These are phyloP conservation scores for Komagataella pastoris DNA, from an alignment of 805 yeast genomes.

Conservation along the genomic window DNA sequence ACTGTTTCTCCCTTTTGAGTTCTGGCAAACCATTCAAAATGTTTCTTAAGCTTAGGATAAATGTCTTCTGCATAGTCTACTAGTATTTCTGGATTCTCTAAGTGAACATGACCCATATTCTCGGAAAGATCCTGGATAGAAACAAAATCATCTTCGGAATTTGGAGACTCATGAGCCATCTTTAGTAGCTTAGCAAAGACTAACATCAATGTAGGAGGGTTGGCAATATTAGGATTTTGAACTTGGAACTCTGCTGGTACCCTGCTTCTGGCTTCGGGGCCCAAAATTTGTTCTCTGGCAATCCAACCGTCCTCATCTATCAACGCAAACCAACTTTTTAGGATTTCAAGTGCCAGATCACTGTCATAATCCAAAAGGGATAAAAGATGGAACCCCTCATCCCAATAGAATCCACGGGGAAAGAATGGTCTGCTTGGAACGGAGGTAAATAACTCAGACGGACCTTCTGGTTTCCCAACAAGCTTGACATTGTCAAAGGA, in stretches of 20 bases:
- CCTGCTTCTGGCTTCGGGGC: constrained; percentile 77
- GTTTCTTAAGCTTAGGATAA: constrained; percentile 65
- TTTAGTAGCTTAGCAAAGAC: constrained; percentile 47
- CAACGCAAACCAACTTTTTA: constrained; percentile 76
- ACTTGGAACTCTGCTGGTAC: constrained; percentile 77
- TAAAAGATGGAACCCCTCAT: constrained; percentile 89
- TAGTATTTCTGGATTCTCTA: constrained; percentile 46
- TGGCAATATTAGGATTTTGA: constrained; percentile 84
- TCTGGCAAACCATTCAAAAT: constrained; percentile 73
- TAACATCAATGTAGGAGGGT: constrained; percentile 88
- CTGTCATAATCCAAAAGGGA: constrained; percentile 76
- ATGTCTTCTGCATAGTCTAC: constrained; percentile 44
- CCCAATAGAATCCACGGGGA: constrained; percentile 98
- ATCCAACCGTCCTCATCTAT: constrained; percentile 94
- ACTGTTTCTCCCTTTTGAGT: constrained; percentile 68
- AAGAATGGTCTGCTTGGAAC: constrained; percentile 91
- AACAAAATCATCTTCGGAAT: constrained; percentile 13
- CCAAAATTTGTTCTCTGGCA: constrained; percentile 89
- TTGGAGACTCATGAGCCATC: constrained; percentile 21
- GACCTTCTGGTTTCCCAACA: constrained; percentile 56
- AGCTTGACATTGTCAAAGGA: constrained; percentile 40
- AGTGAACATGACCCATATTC: constrained; percentile 35
- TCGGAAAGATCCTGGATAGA: constrained; percentile 11
- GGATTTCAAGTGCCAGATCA: constrained; percentile 65
- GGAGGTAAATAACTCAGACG: constrained; percentile 61